Percentiles rank a stretch among this genome's conserved stretches.
phyloP scores from a whole-genome alignment of 2,329 filamentous ascomycete genomes.

The Huntiella moniliformis region DNA sequence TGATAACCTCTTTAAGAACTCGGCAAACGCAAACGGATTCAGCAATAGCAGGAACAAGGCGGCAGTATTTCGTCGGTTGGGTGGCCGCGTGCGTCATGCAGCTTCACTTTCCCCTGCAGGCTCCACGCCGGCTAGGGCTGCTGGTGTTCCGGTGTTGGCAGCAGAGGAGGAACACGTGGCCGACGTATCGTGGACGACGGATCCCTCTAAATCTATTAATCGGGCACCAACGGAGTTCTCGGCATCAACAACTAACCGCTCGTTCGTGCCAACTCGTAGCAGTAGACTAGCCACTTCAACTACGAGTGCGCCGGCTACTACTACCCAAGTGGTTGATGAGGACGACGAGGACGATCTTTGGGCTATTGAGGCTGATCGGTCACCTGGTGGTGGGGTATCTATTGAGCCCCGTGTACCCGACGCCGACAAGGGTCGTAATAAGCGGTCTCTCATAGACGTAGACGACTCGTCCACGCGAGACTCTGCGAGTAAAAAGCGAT shows the following conservation, averaged over 20 bases:
- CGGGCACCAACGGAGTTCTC: not conserved
- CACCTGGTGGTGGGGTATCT: slow-evolving; percentile 18
- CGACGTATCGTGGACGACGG: slow-evolving; percentile 11
- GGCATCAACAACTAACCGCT: not conserved
- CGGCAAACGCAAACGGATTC: not conserved
- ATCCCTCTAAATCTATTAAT: slow-evolving; percentile 5
- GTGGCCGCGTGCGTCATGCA: slow-evolving; percentile 9
- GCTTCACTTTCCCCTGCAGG: slow-evolving; percentile 8
- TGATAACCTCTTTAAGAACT: slow-evolving; percentile 6
- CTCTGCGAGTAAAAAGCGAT: too few species aligned
- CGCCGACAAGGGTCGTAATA: slow-evolving; percentile 14
- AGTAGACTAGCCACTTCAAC: not conserved
- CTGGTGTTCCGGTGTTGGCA: slow-evolving; percentile 5
- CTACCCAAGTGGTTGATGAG: slow-evolving; percentile 5
- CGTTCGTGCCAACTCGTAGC: not conserved
- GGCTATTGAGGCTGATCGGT: slow-evolving; percentile 36
- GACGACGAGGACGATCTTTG: slow-evolving; percentile 27
- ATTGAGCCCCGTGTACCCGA: slow-evolving; percentile 3
- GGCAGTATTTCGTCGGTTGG: slow-evolving; percentile 4
- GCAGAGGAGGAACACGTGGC: slow-evolving; percentile 10
- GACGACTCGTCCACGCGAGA: too few species aligned
- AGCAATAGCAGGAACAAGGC: slow-evolving; percentile 1
- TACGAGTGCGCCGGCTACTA: not conserved
- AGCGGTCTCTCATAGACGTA: not conserved
- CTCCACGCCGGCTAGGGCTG: slow-evolving; percentile 1